Percentiles rank a stretch among this genome's conserved stretches.
Conservation (phyloP, 768 basidiomycete species). For the Royoungia palumana region DNA sequence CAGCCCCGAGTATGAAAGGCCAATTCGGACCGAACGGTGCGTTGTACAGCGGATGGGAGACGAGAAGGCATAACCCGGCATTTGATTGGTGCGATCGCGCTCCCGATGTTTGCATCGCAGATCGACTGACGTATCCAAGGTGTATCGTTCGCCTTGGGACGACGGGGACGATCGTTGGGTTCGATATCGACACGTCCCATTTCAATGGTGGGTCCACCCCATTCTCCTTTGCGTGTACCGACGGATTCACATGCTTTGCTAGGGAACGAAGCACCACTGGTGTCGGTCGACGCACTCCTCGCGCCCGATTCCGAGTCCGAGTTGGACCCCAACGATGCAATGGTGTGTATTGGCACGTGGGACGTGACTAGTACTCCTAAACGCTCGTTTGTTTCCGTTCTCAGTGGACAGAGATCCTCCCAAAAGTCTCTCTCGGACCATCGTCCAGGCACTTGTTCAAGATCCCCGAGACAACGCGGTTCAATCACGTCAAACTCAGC, state of each 20-base stretch:
- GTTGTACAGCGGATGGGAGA: constrained; percentile 93
- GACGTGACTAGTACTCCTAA: neutral
- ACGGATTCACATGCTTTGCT: neutral
- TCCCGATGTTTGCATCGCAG: neutral
- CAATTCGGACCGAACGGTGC: constrained; percentile 97
- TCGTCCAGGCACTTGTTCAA: constrained; percentile 87
- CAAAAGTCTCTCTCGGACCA: constrained; percentile 74
- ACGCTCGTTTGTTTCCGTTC: neutral
- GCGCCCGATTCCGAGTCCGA: constrained; percentile 43
- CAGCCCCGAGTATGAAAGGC: constrained; percentile 87
- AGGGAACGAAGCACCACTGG: constrained; percentile 87
- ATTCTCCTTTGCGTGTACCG: neutral
- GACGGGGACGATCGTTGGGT: constrained; percentile 66
- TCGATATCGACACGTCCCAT: constrained; percentile 94
- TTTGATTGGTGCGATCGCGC: constrained; percentile 72
- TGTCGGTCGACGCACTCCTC: constrained; percentile 64
- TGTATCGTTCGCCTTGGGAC: constrained; percentile 88
- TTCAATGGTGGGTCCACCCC: constrained; percentile 65
- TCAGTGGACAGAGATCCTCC: constrained; percentile 81
- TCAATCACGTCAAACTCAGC: constrained; percentile 84
- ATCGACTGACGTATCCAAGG: constrained; percentile 41
- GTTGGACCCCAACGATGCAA: constrained; percentile 41
- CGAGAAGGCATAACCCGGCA: constrained; percentile 79
- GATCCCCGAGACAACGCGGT: constrained; percentile 47
- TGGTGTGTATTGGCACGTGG: constrained; percentile 39